Base-by-base conservation (phyloP, 2,329 filamentous ascomycete species). In the Scolecobasidium constrictum region DNA sequence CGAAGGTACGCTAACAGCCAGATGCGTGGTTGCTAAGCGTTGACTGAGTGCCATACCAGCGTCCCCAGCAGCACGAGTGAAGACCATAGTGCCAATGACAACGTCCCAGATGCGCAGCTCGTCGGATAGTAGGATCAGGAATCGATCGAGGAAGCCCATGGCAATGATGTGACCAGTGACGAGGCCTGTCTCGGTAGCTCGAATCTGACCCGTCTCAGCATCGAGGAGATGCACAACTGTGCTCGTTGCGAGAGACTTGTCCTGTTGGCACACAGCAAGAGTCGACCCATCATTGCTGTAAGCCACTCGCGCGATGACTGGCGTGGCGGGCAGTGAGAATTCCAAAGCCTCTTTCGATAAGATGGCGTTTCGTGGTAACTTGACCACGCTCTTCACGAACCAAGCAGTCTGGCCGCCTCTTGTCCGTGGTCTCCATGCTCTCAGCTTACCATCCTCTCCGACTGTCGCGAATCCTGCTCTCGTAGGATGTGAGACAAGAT, bases 221-320 rank as follows among this genome's bases (percentile, higher is more conserved):
- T 95, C 82, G 49, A 96, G 75, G 42, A 94, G 70, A 53, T 92
- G 78, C 9, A 93, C 69, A 13, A 79, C 67, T 4, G 79, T 78
- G 22, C n/a, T 19, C 13, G n/a, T 28, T 21, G 31, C 57, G 21
- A 65, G 64, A 22, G 71, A 50, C 13, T 47, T 43, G 4, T 54
- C 55, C 22, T 60, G 57, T 45, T 65, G 48, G 40, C 64, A 67
- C 38, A 79, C 78, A 40, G 86, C 86, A n/a, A 94, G 66, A 2
- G 84, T 76, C 11, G 86, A 93, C 1, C 85, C 86, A 57, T 94
- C 87, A 48, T 85, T 77, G 0, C 87, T 94, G 57, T 85, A 94
- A 18, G 79, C 70, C 33, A 95, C 60, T 35, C 75, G 77, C 12
- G 83, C 85, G 37, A 35, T 20, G 15, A 42, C 12, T 11, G 19